Conservation (phyloP, 345 rosid genomes). For the Salix purpurea region DNA sequence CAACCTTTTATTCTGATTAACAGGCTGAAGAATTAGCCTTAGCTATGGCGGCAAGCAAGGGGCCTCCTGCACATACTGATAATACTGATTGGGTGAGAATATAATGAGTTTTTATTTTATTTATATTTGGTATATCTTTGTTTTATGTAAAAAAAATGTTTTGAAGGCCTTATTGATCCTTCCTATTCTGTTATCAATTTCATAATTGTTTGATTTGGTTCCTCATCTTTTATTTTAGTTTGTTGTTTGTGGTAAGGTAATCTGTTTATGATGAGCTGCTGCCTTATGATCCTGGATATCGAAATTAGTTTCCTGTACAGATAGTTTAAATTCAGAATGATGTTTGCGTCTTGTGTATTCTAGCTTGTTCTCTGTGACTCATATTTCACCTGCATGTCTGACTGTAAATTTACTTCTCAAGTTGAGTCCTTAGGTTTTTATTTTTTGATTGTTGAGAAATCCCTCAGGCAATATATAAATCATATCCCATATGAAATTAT, state of each 20-base stretch:
- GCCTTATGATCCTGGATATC: background rate
- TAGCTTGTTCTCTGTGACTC: background rate
- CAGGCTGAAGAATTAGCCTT: constrained; percentile 94
- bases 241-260: background rate
- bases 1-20: constrained; percentile 7
- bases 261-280: background rate
- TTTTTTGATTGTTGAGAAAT: background rate
- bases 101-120: background rate
- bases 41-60: constrained; percentile 83
- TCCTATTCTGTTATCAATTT: background rate
- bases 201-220: background rate
- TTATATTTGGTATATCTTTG: too few species aligned
- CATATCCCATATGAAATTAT: background rate
- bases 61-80: constrained; percentile 43
- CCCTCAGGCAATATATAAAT: background rate
- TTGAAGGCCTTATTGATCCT: background rate
- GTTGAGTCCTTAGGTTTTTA: background rate
- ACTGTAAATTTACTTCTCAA: background rate
- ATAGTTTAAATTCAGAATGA: background rate
- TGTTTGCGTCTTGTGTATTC: background rate
- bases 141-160: background rate
- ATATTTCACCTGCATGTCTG: background rate
- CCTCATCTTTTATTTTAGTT: too few species aligned
- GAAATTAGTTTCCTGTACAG: background rate
- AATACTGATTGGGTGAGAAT: constrained; percentile 55